phyloP scores from a whole-genome alignment of 306 rosid genomes.

The Sechiopsis laciniata region DNA sequence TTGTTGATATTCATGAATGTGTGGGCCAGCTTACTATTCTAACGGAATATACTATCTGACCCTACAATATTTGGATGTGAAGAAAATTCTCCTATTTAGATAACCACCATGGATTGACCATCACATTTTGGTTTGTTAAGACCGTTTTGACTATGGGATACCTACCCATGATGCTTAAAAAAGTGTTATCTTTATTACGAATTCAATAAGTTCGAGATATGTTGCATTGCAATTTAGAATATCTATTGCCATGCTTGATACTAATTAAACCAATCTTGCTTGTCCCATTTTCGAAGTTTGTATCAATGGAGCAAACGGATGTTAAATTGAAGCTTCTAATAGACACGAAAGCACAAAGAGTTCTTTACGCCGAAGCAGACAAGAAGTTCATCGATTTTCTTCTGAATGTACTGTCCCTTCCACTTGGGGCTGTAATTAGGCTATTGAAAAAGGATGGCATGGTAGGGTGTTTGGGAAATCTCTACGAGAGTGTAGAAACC shows the following conservation, averaged over 20 bases:
- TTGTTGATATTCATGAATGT: no score
- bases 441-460: constrained; percentile 30
- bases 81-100: no score
- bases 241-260: not conserved
- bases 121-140: no score
- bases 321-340: constrained; percentile 33
- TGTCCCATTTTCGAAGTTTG: not conserved
- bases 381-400: constrained; percentile 45
- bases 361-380: constrained; percentile 45
- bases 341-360: constrained; percentile 26
- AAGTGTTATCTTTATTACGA: no score
- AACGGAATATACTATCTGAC: no score
- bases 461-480: constrained; percentile 44
- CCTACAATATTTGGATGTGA: no score
- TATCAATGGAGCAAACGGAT: not conserved
- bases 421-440: constrained; percentile 23
- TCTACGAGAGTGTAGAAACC: constrained; percentile 39
- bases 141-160: no score
- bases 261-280: not conserved
- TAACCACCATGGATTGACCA: no score
- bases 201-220: no score
- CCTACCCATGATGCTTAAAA: no score
- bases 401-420: constrained; percentile 33
- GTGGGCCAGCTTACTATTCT: no score
- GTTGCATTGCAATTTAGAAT: no score